Evolutionary conservation across 495 filamentous ascomycete genomes (phyloP), one percentile per base, ranked within the genome.

Genomic region (Bacidia rubella): DNA sequence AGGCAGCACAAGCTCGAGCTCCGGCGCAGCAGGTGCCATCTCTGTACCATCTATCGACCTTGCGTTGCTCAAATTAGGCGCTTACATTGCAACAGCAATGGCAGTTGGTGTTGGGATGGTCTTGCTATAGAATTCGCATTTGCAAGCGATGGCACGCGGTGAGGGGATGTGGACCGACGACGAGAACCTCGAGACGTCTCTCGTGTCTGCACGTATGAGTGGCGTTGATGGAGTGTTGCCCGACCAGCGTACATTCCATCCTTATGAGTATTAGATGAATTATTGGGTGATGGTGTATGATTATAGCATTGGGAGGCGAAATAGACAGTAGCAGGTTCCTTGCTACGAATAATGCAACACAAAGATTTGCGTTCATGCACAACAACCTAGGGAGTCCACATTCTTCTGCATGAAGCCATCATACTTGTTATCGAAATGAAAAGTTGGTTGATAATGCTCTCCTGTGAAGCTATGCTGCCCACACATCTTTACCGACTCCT

Each of bases 401-500:
- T n/a, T n/a, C n/a, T n/a, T n/a, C n/a, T n/a, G n/a, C n/a, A n/a
- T n/a, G n/a, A n/a, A n/a, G n/a, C n/a, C n/a, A n/a, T n/a, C n/a
- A n/a, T n/a, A n/a, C n/a, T n/a, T n/a, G n/a, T n/a, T n/a, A n/a
- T n/a, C n/a, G n/a, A n/a, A n/a, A n/a, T n/a, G n/a, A n/a, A n/a
- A n/a, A n/a, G n/a, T n/a, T n/a, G n/a, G n/a, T 35, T 35, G 29
- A 35, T 35, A 5, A 35, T 15, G 7, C 5, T 35, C 29, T 35
- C 15, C 29, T 5, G 15, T 35, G 5, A 35, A 5, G 2, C 71
- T 72, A 90, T 58, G 85, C 82, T 59, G 87, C 86, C 87, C 88
- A 92, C 43, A 92, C 85, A 68, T 93, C 87, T 70, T 87, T 86
- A 10, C 87, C 87, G 29, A 82, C 85, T 2, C 73, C 74, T 70